Base-by-base conservation (phyloP, 257 asterid species). In the Penstemon eatonii region DNA sequence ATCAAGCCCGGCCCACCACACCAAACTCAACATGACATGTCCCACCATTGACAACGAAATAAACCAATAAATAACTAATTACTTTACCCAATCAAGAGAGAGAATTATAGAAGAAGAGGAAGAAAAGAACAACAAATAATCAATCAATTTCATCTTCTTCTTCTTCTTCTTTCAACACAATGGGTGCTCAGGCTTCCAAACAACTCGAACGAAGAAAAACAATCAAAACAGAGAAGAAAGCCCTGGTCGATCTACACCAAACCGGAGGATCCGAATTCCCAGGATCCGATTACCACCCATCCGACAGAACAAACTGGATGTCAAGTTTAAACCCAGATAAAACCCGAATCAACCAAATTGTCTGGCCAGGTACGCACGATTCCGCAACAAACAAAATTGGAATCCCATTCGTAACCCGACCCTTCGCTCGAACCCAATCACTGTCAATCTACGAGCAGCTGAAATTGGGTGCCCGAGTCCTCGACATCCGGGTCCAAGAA, bases 331-430 rank as follows among this genome's bases (percentile, higher is more conserved):
- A 67, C 13, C 89, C 86, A 0, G 94, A 81, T 0, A 85, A 72
- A 3, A 47, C 85, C 67, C 75, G 77, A 3, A 59, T 93, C 8
- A 66, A 93, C 72, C 82, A 90, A 68, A 93, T 93, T 19, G 91
- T 93, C 0, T 93, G 97, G 97, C 97, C 97, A 8, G 98, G 97
- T 0, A 93, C 97, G 1, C 96, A 93, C 71, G 97, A 93, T 73
- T 93, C 97, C 39, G 96, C 98, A 7, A 93, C 96, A 3, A 75
- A 93, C 80, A 59, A 85, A 73, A 90, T 92, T 50, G 98, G 97
- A 2, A 78, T 90, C 57, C 96, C 90, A 0, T 42, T 72, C 46
- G 78, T 92, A 37, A 74, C 90, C 18, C 86, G 98, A 1, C 97
- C 95, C 0, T 90, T 88, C 38, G 97, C 95, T 0, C 92, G 78